Conservation (phyloP, 1,284 basidiomycete species). For the Somion occarium region DNA sequence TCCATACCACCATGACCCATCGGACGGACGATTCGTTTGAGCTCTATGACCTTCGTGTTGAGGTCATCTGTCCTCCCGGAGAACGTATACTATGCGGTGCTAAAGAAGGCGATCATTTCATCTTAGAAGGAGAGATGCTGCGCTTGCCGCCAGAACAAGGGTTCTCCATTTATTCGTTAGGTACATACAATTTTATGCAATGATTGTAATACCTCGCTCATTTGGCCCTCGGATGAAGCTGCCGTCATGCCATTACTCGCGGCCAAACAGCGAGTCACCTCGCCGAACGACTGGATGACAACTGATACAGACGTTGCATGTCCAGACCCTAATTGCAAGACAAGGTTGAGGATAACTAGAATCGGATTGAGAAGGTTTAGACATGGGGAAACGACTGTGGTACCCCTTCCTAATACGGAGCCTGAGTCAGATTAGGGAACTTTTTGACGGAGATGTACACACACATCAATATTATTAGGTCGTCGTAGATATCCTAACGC, state of each 20-base stretch:
- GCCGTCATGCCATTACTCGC: constrained; percentile 57
- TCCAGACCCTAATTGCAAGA: constrained; percentile 59
- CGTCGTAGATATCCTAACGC: too few species aligned
- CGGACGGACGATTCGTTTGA: constrained; percentile 38
- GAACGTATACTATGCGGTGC: constrained; percentile 56
- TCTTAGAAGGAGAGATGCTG: constrained; percentile 57
- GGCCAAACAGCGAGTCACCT: constrained; percentile 53
- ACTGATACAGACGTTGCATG: constrained; percentile 61
- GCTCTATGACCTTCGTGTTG: constrained; percentile 55
- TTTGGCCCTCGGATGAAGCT: constrained; percentile 28
- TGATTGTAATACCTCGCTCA: background rate
- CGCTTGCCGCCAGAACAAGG: constrained; percentile 54
- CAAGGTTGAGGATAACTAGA: constrained; percentile 47
- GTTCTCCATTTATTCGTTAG: constrained; percentile 61
- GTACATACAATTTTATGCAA: constrained; percentile 25
- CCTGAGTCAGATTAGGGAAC: too few species aligned
- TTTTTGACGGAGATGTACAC: too few species aligned
- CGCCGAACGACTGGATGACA: constrained; percentile 61
- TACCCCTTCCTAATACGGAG: constrained; percentile 29
- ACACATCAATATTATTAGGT: too few species aligned
- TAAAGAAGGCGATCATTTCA: constrained; percentile 57
- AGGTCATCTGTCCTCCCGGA: constrained; percentile 51
- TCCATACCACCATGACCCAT: background rate
- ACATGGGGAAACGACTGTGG: constrained; percentile 48
- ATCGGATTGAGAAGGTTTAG: constrained; percentile 47